Evolutionary conservation across 2,329 filamentous ascomycete species (phyloP).

Genomic region (Penicillium oxalicum): DNA sequence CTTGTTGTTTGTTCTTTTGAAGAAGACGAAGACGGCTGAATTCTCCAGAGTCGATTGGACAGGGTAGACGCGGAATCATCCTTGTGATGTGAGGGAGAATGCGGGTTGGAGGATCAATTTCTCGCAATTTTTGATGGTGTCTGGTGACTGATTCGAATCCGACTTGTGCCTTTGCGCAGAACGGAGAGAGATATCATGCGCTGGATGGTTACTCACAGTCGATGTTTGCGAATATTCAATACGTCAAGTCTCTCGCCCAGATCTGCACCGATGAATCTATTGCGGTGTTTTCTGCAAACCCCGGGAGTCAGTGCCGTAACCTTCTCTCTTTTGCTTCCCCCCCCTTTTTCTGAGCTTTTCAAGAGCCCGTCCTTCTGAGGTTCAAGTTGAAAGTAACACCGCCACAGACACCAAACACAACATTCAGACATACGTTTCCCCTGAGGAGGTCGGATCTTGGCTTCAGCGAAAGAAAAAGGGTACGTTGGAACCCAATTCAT

Average conservation of each 20-base stretch:
- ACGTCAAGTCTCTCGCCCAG: slow-evolving; percentile 19
- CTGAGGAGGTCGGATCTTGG: slow-evolving; percentile 19
- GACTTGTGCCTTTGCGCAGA: slow-evolving; percentile 4
- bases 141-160: neutral
- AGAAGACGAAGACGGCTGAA: too few species aligned
- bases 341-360: neutral
- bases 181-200: slow-evolving; percentile 21
- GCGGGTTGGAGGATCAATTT: too few species aligned
- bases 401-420: slow-evolving; percentile 19
- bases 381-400: too few species aligned
- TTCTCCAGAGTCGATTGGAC: too few species aligned
- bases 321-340: neutral
- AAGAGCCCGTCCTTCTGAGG: neutral
- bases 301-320: slow-evolving; percentile 19
- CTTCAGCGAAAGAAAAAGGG: slow-evolving; percentile 21
- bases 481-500: slow-evolving; percentile 2
- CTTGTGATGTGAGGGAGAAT: too few species aligned
- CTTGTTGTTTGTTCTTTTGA: neutral
- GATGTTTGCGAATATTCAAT: slow-evolving; percentile 24
- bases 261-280: slow-evolving; percentile 8
- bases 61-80: too few species aligned
- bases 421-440: slow-evolving; percentile 17
- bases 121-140: too few species aligned
- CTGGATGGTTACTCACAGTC: slow-evolving; percentile 24
- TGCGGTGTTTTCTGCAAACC: slow-evolving; percentile 21